Evolutionary conservation across 768 basidiomycete species (phyloP), one percentile per base, ranked within the genome.

Genomic region (Trametes cubensis): DNA sequence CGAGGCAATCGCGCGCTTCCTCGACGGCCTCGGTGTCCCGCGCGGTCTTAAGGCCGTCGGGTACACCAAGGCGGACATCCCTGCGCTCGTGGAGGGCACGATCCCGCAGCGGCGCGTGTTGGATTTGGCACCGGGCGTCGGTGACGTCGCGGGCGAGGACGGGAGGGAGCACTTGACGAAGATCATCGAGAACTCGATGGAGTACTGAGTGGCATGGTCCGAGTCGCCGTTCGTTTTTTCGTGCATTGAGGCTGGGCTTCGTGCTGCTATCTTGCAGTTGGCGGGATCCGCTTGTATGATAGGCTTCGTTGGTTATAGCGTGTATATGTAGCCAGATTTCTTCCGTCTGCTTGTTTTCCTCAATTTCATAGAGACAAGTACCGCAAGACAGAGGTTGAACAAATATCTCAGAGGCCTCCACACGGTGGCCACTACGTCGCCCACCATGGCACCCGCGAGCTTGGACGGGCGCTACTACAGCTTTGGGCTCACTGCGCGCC

Each of bases 81-180:
- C 81, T 30, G 82, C 77, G 75, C 83, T 98, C 15, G 96, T 97
- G 1, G 86, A 95, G 62, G 95, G 96, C 4, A 93, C 95, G 20
- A 72, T 98, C 48, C 96, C 96, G 17, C 96, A 98, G 75, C 78
- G 94, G 57, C 83, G 95, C 18, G 95, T 98, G 5, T 74, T 98
- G 64, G 95, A 97, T 73, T 80, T 98, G 28, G 96, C 96, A 8
- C 96, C 95, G 17, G 89, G 91, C 51, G 87, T 96, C 66, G 91
- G 92, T 11, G 84, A 93, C 69, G 80, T 94, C 34, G 84, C 85
- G 25, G 92, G 88, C 30, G 88, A 88, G 46, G 92, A 95, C 72
- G 94, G 94, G 45, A 83, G 79, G 67, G 87, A 93, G 70, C 90
- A 95, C 76, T 75, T 98, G 68, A 85, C 86, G 21, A 81, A 74